phyloP scores from a whole-genome alignment of 805 yeast genomes.

The Lipomyces orientalis region DNA sequence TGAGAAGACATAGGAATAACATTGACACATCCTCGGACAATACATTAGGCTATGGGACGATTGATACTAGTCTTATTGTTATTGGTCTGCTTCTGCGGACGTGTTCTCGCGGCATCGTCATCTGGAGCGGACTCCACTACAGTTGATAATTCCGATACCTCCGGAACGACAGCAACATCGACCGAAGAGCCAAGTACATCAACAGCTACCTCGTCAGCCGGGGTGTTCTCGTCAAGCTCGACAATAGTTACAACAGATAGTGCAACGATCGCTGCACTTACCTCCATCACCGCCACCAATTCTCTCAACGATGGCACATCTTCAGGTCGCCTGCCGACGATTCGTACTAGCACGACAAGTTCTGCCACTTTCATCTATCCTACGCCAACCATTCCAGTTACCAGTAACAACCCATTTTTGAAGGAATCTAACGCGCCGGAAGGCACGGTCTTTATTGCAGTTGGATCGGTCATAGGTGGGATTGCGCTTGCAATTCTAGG shows the following conservation, averaged over 20 bases:
- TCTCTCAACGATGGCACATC: conserved; percentile 20
- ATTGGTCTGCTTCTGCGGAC: not conserved
- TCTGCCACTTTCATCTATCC: conserved; percentile 45
- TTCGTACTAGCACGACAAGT: conserved; percentile 9
- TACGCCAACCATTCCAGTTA: conserved; percentile 61
- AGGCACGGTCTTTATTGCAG: conserved; percentile 84
- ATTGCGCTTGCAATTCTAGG: conserved; percentile 57
- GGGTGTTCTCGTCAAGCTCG: not conserved
- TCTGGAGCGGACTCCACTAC: not conserved
- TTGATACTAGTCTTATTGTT: conserved; percentile 1
- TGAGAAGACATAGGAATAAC: not conserved
- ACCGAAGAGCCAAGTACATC: not conserved
- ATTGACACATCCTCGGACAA: not conserved
- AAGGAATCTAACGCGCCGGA: conserved; percentile 58
- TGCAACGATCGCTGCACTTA: conserved; percentile 10
- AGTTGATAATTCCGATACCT: not conserved
- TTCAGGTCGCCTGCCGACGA: conserved; percentile 10
- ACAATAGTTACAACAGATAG: not conserved
- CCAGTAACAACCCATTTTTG: conserved; percentile 68
- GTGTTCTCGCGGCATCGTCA: conserved; percentile 9
- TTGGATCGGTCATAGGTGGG: conserved; percentile 71
- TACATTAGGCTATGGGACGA: conserved; percentile 8
- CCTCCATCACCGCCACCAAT: conserved; percentile 20
- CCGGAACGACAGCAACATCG: no score
- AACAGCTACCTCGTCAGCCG: conserved; percentile 1